Percentiles rank a stretch among this genome's conserved stretches.
Evolutionary conservation across 805 yeast genomes (phyloP).

Genomic region (Dipodascus geniculatus): DNA sequence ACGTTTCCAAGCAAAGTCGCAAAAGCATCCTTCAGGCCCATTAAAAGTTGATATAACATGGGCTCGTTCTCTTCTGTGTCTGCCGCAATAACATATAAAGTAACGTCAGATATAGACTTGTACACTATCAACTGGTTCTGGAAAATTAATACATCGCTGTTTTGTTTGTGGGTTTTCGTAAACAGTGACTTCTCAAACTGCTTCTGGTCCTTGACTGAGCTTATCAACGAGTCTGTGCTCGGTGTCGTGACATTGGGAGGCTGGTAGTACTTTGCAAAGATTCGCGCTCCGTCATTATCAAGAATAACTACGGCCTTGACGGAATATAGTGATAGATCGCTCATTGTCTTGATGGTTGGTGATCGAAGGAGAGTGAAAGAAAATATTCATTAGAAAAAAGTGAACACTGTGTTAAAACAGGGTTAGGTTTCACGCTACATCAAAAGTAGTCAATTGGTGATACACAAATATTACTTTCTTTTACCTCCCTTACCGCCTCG

Average conservation of each 20-base stretch:
- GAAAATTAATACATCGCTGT: slow-evolving; percentile 67
- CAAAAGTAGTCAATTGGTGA: too few relatives aligned
- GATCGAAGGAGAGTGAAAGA: neutral
- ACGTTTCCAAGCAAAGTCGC: slow-evolving; percentile 53
- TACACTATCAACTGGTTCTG: slow-evolving; percentile 77
- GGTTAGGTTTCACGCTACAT: neutral
- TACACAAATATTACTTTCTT: neutral
- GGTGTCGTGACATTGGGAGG: slow-evolving; percentile 37
- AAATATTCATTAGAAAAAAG: neutral
- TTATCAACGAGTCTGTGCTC: slow-evolving; percentile 24
- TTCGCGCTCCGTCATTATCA: slow-evolving; percentile 68
- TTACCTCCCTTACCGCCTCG: neutral
- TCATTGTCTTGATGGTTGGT: neutral
- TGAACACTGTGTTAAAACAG: neutral
- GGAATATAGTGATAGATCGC: slow-evolving; percentile 42
- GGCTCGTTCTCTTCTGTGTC: slow-evolving; percentile 71
- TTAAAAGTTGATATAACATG: slow-evolving; percentile 59
- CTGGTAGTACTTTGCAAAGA: slow-evolving; percentile 75
- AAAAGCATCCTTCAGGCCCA: slow-evolving; percentile 71
- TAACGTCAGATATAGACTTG: slow-evolving; percentile 69
- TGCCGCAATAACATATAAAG: slow-evolving; percentile 60
- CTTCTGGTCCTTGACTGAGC: slow-evolving; percentile 49
- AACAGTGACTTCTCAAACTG: slow-evolving; percentile 66
- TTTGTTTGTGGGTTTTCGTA: slow-evolving; percentile 65
- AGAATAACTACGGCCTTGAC: slow-evolving; percentile 70